Evolutionary conservation across 139 green algal species (phyloP).

Genomic region (Edaphochlamys debaryana): DNA sequence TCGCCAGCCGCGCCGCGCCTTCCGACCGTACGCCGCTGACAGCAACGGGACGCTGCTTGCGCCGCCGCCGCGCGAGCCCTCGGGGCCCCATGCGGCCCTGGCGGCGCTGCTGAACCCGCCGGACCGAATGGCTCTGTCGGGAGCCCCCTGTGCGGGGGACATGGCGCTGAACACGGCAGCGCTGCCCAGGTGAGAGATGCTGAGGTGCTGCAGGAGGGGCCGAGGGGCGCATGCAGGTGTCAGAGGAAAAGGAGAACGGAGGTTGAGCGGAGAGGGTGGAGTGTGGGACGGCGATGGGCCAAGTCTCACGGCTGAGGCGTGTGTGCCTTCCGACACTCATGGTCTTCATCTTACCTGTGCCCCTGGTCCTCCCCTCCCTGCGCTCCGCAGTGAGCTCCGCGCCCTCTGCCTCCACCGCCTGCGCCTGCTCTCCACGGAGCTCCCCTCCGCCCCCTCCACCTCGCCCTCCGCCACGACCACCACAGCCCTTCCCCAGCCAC

Average conservation of each 20-base stretch:
- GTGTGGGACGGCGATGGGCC: no score
- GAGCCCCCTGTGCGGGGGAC: not conserved
- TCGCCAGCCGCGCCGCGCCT: not conserved
- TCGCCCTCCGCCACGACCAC: not conserved
- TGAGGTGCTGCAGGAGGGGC: no score
- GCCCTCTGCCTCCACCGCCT: constrained; percentile 30
- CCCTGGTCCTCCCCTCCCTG: no score
- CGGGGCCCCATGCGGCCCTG: no score
- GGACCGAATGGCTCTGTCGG: not conserved
- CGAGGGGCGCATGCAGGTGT: no score
- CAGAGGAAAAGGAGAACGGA: no score
- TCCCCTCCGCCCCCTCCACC: not conserved
- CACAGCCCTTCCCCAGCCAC: not conserved
- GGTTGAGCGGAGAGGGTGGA: no score
- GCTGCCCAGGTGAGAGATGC: not conserved
- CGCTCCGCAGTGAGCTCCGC: not conserved
- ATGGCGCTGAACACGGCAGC: not conserved
- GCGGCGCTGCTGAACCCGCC: not conserved
- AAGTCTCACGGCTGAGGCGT: no score
- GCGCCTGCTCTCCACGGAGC: not conserved
- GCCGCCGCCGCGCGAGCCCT: no score
- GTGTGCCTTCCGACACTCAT: no score
- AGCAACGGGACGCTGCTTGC: not conserved
- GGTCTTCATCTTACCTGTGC: no score
- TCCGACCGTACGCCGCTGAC: not conserved